These are phyloP conservation scores for Echites panduratus DNA, from an alignment of 257 asterid genomes.

Conservation along the genomic window DNA sequence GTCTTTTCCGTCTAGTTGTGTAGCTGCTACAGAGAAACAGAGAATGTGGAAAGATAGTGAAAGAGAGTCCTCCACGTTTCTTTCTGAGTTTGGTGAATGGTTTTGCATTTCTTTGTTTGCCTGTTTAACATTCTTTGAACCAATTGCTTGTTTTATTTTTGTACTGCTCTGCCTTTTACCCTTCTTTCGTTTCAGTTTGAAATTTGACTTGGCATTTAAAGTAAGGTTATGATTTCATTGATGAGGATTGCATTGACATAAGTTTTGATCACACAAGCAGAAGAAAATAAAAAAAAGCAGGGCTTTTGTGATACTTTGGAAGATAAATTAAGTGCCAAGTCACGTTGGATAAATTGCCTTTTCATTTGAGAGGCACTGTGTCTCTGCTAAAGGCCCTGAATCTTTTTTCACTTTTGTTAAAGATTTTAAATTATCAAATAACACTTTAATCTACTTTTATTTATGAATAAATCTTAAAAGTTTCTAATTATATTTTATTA, in stretches of 20 bases:
- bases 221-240: background rate
- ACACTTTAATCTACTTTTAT: no score
- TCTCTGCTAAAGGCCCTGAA: background rate
- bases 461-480: no score
- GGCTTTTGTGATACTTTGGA: background rate
- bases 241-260: background rate
- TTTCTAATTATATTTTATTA: no score
- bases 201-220: background rate
- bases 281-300: background rate
- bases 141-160: background rate
- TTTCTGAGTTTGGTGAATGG: background rate
- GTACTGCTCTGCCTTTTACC: background rate
- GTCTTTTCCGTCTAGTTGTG: background rate
- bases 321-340: background rate
- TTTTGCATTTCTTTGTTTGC: background rate
- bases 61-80: slow-evolving; percentile 11
- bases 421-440: no score
- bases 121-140: background rate
- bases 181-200: background rate
- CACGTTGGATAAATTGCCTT: background rate
- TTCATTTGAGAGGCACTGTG: background rate
- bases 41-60: background rate
- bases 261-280: no score
- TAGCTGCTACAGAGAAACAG: background rate
- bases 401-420: no score